Evolutionary conservation across 108 stramenopile species (phyloP).

Genomic region (Conticribra guillardii): DNA sequence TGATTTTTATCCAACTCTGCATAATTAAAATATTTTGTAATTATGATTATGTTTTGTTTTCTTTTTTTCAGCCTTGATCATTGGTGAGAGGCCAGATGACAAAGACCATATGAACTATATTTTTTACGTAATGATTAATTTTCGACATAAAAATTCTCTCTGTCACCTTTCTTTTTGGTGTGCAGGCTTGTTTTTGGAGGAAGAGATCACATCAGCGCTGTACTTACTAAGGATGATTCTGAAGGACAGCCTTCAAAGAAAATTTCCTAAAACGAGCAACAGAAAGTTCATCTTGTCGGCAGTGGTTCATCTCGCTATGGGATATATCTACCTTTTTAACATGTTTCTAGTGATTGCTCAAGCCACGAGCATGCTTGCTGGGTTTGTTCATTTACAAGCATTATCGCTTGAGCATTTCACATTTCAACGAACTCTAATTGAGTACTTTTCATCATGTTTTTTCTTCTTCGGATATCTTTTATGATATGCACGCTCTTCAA

Average conservation of each 20-base stretch:
- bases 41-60: background rate
- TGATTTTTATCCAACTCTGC: background rate
- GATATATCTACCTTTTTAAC: constrained; percentile 19
- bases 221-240: constrained; percentile 25
- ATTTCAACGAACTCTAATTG: background rate
- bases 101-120: background rate
- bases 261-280: background rate
- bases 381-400: background rate
- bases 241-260: constrained; percentile 8
- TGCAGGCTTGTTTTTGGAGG: constrained; percentile 30
- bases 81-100: background rate
- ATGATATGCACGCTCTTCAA: constrained; percentile 19
- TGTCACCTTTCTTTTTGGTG: background rate
- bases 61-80: background rate
- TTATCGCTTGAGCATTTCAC: background rate
- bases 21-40: too few relatives aligned
- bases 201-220: constrained; percentile 27
- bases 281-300: constrained; percentile 10
- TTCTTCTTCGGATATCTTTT: constrained; percentile 15
- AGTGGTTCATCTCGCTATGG: constrained; percentile 7
- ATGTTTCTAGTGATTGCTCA: constrained; percentile 22
- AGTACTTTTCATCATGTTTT: background rate
- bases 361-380: constrained; percentile 8
- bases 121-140: too few relatives aligned
- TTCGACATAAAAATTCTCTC: background rate